phyloP scores from a whole-genome alignment of 2,329 filamentous ascomycete genomes.

The Penicillium digitatum region DNA sequence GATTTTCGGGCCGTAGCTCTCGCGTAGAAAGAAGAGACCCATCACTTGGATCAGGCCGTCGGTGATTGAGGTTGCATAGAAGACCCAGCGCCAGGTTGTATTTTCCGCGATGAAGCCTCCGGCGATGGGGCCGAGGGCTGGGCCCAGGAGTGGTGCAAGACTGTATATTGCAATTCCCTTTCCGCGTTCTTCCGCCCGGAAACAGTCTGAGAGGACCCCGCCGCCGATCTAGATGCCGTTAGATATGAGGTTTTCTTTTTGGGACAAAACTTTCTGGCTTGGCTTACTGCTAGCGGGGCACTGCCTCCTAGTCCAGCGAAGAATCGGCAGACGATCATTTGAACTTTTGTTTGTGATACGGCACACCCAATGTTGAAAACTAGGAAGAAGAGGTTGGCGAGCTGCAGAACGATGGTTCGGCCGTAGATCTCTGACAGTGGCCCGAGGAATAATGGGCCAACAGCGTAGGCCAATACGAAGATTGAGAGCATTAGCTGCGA shows the following conservation, averaged over 20 bases:
- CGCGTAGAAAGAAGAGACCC: slow-evolving; percentile 60
- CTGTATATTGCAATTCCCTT: slow-evolving; percentile 61
- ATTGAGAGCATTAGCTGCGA: slow-evolving; percentile 52
- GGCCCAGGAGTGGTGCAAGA: slow-evolving; percentile 61
- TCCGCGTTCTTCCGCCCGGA: slow-evolving; percentile 59
- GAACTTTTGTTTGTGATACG: slow-evolving; percentile 49
- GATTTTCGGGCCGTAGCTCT: slow-evolving; percentile 64
- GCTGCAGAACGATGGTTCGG: slow-evolving; percentile 52
- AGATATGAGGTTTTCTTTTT: background rate
- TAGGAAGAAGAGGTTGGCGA: slow-evolving; percentile 53
- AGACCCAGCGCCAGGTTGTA: slow-evolving; percentile 70
- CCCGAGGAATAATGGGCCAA: slow-evolving; percentile 51
- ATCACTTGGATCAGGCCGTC: slow-evolving; percentile 59
- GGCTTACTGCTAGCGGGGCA: slow-evolving; percentile 50
- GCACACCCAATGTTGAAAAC: slow-evolving; percentile 60
- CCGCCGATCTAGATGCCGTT: slow-evolving; percentile 40
- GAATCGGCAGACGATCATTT: slow-evolving; percentile 58
- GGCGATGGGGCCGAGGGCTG: slow-evolving; percentile 61
- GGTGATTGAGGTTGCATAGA: slow-evolving; percentile 63
- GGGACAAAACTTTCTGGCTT: background rate
- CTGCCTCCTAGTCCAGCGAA: slow-evolving; percentile 57
- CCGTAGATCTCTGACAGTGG: slow-evolving; percentile 57
- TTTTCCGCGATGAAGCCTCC: slow-evolving; percentile 62
- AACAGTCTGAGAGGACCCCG: slow-evolving; percentile 55
- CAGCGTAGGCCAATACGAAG: slow-evolving; percentile 53